Evolutionary conservation across 2,329 filamentous ascomycete species (phyloP).

Genomic region (Pseudogymnoascus verrucosus): DNA sequence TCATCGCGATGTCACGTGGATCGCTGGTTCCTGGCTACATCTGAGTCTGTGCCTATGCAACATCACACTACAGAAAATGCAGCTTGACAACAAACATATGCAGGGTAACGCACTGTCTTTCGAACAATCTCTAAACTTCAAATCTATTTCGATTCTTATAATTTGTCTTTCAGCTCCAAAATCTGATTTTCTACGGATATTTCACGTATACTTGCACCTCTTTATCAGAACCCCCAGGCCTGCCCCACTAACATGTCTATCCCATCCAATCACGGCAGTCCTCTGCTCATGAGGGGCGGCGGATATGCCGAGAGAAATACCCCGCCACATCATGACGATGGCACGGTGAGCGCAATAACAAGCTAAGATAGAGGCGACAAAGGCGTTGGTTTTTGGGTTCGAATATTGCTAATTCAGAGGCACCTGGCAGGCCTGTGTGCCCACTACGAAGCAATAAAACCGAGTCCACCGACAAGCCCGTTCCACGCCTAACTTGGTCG

Average conservation of each 20-base stretch:
- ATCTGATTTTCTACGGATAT: not conserved
- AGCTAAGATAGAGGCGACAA: not conserved
- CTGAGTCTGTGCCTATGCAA: not conserved
- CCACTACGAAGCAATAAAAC: not conserved
- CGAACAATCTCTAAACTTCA: not conserved
- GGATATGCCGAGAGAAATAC: slow-evolving; percentile 2
- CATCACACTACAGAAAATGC: not conserved
- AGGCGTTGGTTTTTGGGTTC: not conserved
- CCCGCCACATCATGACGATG: not conserved
- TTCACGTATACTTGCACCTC: not conserved
- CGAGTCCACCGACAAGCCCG: not conserved
- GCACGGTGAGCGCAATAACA: not conserved
- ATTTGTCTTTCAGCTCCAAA: not conserved
- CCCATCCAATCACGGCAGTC: not conserved
- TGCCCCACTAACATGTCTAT: not conserved
- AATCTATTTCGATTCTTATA: not conserved
- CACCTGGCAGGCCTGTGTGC: not conserved
- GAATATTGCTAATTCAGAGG: slow-evolving; percentile 5
- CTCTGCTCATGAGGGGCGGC: not conserved
- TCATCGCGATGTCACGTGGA: not conserved
- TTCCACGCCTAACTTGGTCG: not conserved
- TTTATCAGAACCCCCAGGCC: not conserved
- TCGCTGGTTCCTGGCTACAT: not conserved
- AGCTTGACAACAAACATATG: not conserved
- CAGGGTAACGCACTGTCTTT: not conserved